Percentiles rank a stretch among this genome's conserved stretches.
Evolutionary conservation across 164 flowering plant genomes (phyloP).

Genomic region (Magnolia officinalis): DNA sequence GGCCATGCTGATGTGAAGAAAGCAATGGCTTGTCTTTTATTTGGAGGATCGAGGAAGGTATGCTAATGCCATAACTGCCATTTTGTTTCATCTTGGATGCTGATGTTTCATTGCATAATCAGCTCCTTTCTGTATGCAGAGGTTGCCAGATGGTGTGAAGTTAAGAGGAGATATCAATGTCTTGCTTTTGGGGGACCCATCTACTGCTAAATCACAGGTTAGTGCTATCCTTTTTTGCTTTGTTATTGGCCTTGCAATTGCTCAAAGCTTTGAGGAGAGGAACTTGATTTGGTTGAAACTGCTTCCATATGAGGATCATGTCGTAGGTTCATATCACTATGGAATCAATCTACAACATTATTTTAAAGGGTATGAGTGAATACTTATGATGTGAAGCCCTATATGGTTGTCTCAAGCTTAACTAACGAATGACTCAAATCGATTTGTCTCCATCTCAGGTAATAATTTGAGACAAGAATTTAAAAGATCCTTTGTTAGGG

Average conservation of each 20-base stretch:
- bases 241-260: neutral
- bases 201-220: constrained; percentile 99
- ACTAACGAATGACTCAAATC: too few species aligned
- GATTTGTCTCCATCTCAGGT: too few species aligned
- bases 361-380: neutral
- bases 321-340: neutral
- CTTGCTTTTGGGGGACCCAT: constrained; percentile 93
- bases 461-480: too few species aligned
- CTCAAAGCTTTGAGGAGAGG: neutral
- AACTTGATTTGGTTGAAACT: neutral
- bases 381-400: too few species aligned
- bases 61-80: neutral
- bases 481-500: too few species aligned
- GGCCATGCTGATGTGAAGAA: constrained; percentile 95
- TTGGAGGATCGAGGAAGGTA: constrained; percentile 99
- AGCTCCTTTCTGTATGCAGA: constrained; percentile 35
- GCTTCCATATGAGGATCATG: neutral
- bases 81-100: constrained; percentile 2
- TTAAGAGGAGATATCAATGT: constrained; percentile 98
- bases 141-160: constrained; percentile 92
- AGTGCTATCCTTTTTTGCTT: constrained; percentile 1
- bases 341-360: neutral
- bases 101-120: constrained; percentile 1
- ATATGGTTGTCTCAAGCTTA: too few species aligned
- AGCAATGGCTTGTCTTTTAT: constrained; percentile 92